Percentiles rank a stretch among this genome's conserved stretches.
These are phyloP conservation scores for Amanita rubescens DNA, from an alignment of 768 basidiomycete genomes.

Conservation along the genomic window DNA sequence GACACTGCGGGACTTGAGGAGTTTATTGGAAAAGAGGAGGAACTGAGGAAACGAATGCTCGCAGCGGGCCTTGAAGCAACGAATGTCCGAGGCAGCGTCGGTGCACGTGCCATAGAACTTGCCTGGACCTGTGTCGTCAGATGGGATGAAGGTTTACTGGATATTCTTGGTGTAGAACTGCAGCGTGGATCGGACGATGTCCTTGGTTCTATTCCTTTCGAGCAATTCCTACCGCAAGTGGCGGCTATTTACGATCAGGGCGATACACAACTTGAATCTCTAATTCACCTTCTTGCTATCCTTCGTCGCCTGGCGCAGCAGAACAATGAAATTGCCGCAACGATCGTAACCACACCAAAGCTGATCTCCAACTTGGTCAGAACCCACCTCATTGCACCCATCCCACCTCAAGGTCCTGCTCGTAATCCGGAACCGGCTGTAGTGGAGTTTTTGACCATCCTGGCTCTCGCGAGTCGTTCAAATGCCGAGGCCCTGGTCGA, in stretches of 20 bases:
- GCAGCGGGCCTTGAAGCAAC: constrained; percentile 63
- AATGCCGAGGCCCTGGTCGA: constrained; percentile 54
- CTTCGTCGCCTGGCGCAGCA: constrained; percentile 56
- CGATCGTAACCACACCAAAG: constrained; percentile 43
- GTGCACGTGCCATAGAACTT: constrained; percentile 60
- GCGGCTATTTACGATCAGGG: constrained; percentile 31
- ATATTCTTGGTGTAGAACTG: constrained; percentile 43
- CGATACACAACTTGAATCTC: constrained; percentile 39
- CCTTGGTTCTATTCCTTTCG: constrained; percentile 29
- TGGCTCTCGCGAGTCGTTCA: constrained; percentile 59
- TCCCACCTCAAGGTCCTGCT: constrained; percentile 34
- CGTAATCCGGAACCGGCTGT: constrained; percentile 39
- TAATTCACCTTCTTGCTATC: constrained; percentile 49
- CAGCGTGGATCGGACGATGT: constrained; percentile 20
- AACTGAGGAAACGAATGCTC: constrained; percentile 54
- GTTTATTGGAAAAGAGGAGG: constrained; percentile 31
- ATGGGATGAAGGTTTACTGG: constrained; percentile 41
- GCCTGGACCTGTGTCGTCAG: constrained; percentile 67
- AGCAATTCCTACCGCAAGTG: constrained; percentile 43
- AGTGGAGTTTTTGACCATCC: constrained; percentile 45
- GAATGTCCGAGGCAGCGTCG: constrained; percentile 57
- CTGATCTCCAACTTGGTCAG: constrained; percentile 46
- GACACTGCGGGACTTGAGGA: constrained; percentile 29
- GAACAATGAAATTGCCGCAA: constrained; percentile 42
- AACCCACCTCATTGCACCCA: constrained; percentile 47